Percentiles rank a stretch among this genome's conserved stretches.
Evolutionary conservation across 176 grass and related monocot species (phyloP).

Genomic region (Microstegium vimineum): DNA sequence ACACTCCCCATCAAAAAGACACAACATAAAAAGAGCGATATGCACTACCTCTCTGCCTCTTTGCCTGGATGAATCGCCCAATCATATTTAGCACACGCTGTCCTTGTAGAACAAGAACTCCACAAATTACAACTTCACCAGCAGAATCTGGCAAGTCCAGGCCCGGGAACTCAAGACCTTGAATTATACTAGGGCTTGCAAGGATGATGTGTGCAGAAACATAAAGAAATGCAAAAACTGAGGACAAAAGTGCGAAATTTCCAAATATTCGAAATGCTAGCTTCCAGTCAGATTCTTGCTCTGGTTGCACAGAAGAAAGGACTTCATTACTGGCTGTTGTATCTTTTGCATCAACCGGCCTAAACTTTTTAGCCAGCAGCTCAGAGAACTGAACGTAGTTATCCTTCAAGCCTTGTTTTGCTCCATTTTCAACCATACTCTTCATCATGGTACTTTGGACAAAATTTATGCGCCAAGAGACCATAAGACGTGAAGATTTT

Average conservation of each 20-base stretch:
- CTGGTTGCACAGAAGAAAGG: conserved; percentile 61
- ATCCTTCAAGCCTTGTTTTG: conserved; percentile 84
- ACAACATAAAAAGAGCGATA: conserved; percentile 9
- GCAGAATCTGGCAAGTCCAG: conserved; percentile 88
- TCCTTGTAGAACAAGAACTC: conserved; percentile 84
- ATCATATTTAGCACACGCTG: conserved; percentile 76
- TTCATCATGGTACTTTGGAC: conserved; percentile 98
- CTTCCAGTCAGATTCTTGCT: conserved; percentile 72
- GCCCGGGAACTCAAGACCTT: conserved; percentile 89
- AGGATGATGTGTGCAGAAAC: conserved; percentile 74
- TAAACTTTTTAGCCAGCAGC: conserved; percentile 49
- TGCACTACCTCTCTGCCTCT: conserved; percentile 68
- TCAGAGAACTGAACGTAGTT: conserved; percentile 69
- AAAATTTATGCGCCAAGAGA: conserved; percentile 88
- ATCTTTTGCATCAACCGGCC: conserved; percentile 67
- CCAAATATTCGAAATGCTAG: conserved; percentile 71
- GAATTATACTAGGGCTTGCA: conserved; percentile 60
- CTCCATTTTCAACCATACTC: conserved; percentile 84
- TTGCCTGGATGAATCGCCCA: conserved; percentile 69
- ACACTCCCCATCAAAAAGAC: neutral
- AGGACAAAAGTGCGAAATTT: conserved; percentile 77
- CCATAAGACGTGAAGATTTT: conserved; percentile 53
- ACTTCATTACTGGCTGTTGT: conserved; percentile 42
- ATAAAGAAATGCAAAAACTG: conserved; percentile 59
- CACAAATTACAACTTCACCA: conserved; percentile 86